Evolutionary conservation across 106 monocot species (phyloP), one percentile per base, ranked within the genome.

Genomic region (Narthecium ossifragum): DNA sequence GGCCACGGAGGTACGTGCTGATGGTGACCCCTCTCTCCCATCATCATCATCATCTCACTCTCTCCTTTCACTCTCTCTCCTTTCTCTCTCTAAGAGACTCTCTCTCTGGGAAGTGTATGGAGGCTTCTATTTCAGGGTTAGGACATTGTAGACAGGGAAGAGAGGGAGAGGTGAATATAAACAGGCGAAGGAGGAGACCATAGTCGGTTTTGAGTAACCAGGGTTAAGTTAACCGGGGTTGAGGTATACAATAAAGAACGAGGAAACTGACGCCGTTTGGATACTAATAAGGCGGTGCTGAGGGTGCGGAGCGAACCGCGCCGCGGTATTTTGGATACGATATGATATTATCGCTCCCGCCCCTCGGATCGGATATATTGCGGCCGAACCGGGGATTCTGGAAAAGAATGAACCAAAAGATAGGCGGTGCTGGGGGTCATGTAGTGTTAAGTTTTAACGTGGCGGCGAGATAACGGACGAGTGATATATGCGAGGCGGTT

Each of bases 1-100:
- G 68, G 37, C 72, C 83, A 83, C 5, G 77, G 73, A 6, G 83
- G 83, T 0, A 78, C 37, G 29, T 74, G 59, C 26, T 70, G 83
- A 26, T 57, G 58, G 6, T 57, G 53, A 31, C 51, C 59, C 50
- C 66, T 36, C 29, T 61, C 66, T 51, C 64, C 69, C 33, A 37
- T 32, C 69, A 68, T 62, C 55, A 59, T 73, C 55, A 28, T 61
- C 13, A 1, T 26, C 14, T 46, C 24, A 8, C 21, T 51, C 31
- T 31, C 0, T 4, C 8, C 0, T 24, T 26, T 31, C 15, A 18
- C 11, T 17, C 45, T 4, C 18, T 25, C 17, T 31, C 3, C n/a
- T 36, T 26, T 2, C 5, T 27, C 27, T 53, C 30, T 17, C 0
- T 0, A 28, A 21, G 10, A 22, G 18, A 5, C 18, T 6, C 5